phyloP scores from a whole-genome alignment of 2,329 filamentous ascomycete species.

The Sporothrix dimorphospora region DNA sequence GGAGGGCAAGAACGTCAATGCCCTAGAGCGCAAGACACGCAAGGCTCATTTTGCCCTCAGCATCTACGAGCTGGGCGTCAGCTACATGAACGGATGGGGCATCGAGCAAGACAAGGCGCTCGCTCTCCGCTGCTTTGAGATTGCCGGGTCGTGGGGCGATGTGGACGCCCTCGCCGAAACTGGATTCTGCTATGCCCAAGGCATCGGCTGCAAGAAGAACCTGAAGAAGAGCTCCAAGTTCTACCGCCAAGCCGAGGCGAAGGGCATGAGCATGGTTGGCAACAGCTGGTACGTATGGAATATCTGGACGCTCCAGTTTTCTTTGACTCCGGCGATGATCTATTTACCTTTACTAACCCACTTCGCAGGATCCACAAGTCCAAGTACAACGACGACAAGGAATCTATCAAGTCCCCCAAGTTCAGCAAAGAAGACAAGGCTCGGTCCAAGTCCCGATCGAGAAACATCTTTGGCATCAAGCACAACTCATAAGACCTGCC shows the following conservation, averaged over 20 bases:
- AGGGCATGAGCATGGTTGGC: constrained; percentile 95
- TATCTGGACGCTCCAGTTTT: not conserved
- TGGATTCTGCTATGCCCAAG: constrained; percentile 94
- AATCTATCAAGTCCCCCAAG: constrained; percentile 45
- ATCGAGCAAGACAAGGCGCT: constrained; percentile 89
- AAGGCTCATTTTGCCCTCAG: constrained; percentile 93
- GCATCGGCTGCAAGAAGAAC: constrained; percentile 92
- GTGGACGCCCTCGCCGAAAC: constrained; percentile 91
- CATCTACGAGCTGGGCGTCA: constrained; percentile 94
- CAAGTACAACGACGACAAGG: constrained; percentile 76
- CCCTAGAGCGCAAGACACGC: constrained; percentile 75
- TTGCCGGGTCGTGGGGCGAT: constrained; percentile 94
- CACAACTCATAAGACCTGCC: constrained; percentile 25
- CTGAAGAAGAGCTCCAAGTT: constrained; percentile 90
- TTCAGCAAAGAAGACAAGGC: constrained; percentile 69
- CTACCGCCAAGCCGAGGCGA: constrained; percentile 86
- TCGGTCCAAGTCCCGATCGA: constrained; percentile 75
- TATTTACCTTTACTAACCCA: constrained; percentile 25
- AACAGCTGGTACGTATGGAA: constrained; percentile 83
- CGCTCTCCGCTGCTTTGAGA: constrained; percentile 91
- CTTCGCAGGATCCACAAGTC: constrained; percentile 85
- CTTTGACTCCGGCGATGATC: too few relatives aligned
- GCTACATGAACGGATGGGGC: constrained; percentile 98
- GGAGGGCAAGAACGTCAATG: constrained; percentile 64
- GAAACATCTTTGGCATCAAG: constrained; percentile 66